These are phyloP conservation scores for Daldinia sp. DNA, from an alignment of 2,329 filamentous ascomycete genomes.

Conservation along the genomic window DNA sequence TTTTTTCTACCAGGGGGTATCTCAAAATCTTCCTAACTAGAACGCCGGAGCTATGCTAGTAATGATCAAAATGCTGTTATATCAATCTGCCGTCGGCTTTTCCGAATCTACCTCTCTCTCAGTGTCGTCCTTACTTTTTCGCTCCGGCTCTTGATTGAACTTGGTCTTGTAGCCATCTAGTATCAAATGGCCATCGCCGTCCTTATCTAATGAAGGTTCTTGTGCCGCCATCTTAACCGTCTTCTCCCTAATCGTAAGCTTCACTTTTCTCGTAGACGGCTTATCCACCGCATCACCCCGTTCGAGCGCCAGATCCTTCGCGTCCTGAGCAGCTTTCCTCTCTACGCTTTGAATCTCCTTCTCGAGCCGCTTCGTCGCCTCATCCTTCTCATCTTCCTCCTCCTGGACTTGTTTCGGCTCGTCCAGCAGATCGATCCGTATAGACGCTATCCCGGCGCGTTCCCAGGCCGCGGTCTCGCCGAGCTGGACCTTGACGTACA, in stretches of 20 bases:
- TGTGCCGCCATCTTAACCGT: conserved; percentile 51
- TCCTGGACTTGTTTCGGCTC: conserved; percentile 62
- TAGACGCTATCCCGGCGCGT: conserved; percentile 64
- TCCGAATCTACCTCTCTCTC: conserved; percentile 4
- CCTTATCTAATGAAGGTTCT: conserved; percentile 49
- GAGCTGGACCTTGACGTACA: conserved; percentile 90
- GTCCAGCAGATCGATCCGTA: conserved; percentile 69
- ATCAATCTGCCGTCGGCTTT: background rate
- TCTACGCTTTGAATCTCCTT: conserved; percentile 52
- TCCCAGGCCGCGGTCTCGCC: conserved; percentile 87
- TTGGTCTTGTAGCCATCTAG: conserved; percentile 62
- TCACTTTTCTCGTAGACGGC: conserved; percentile 48
- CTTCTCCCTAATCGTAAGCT: conserved; percentile 63
- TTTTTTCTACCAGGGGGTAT: conserved; percentile 30
- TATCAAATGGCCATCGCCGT: conserved; percentile 53
- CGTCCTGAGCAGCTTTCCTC: conserved; percentile 41
- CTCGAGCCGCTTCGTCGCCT: conserved; percentile 43
- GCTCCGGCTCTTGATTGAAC: conserved; percentile 43
- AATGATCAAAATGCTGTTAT: background rate
- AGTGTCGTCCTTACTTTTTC: conserved; percentile 30
- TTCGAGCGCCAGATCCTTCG: conserved; percentile 44
- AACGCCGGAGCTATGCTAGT: conserved; percentile 32
- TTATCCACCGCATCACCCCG: conserved; percentile 44
- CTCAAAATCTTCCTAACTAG: conserved; percentile 16
- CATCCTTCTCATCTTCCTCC: conserved; percentile 49